Evolutionary conservation across 78 protist species (phyloP).

Genomic region (Pigoraptor vietnamica): DNA sequence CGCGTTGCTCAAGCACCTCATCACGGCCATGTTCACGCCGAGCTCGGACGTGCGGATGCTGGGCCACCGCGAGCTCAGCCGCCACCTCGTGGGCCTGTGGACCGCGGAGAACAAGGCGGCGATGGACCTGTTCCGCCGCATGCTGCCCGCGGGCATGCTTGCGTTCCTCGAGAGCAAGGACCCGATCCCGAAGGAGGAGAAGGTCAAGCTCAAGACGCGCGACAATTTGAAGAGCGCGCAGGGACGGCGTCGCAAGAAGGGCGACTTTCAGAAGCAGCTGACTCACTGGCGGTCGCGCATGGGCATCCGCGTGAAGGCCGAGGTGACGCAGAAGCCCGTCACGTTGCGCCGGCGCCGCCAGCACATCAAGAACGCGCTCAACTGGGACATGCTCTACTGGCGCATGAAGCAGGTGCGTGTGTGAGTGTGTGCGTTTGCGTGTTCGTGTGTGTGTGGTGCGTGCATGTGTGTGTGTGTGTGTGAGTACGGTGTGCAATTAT

Average conservation of each 20-base stretch:
- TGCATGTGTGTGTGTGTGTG: too few relatives aligned
- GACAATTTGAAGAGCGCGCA: background rate
- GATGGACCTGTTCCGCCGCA: conserved; percentile 27
- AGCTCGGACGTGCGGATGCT: conserved; percentile 4
- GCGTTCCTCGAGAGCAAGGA: conserved; percentile 41
- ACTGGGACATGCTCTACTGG: conserved; percentile 62
- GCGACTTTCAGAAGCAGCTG: background rate
- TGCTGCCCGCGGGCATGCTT: conserved; percentile 58
- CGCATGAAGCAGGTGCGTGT: conserved; percentile 17
- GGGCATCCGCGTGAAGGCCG: background rate
- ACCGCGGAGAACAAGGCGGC: conserved; percentile 43
- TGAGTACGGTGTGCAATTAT: too few relatives aligned
- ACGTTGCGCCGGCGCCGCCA: conserved; percentile 27
- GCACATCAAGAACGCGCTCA: conserved; percentile 22
- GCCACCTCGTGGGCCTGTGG: conserved; percentile 57
- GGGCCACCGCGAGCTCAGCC: conserved; percentile 7
- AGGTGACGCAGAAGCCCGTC: background rate
- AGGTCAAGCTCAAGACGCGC: background rate
- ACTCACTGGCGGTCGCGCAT: conserved; percentile 43
- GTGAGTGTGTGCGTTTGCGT: too few relatives aligned
- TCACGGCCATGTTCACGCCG: conserved; percentile 41
- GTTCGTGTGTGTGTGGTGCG: too few relatives aligned
- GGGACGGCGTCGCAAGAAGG: background rate
- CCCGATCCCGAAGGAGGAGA: conserved; percentile 40
- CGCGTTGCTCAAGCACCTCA: conserved; percentile 45